Evolutionary conservation across 2,329 filamentous ascomycete species (phyloP), one percentile per base, ranked within the genome.

Genomic region (Aspergillus candidus): DNA sequence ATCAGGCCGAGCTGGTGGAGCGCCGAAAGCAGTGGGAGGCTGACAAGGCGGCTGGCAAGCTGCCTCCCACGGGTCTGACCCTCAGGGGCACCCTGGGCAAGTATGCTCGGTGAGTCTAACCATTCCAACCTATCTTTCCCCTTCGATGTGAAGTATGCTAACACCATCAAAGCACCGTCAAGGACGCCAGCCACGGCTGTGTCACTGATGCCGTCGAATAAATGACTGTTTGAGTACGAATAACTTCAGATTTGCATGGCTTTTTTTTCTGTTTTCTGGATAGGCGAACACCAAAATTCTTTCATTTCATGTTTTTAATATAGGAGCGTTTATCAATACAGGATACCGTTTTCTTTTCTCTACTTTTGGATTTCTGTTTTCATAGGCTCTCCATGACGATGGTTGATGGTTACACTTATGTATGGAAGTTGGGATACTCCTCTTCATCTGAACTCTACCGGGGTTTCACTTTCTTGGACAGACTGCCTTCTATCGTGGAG

Each of bases 11-110:
- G 66, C 70, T 87, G 58, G 73, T 67, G 10, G 67, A 67, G 58
- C 72, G 84, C 46, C 71, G 72, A 52, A 70, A 74, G 54, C 72
- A 72, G 44, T 88, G 84, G 84, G 76, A 75, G 60, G 73, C 59
- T 17, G 65, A 62, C 46, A 64, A 64, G 55, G 60, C 53, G 17
- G 63, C 58, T 12, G 68, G 68, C 15, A 53, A 61, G 46, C 54
- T 69, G 18, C 67, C 67, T 29, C 59, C 76, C 22, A 84, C 84
- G 2, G 64, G 75, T 48, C 68, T 76, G 45, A 76, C 78, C 44
- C 72, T 71, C 56, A 76, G 79, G 56, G 84, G 84, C 38, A 87
- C 83, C 5, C 68, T 88, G 53, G 79, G 76, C 51, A 88, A 88
- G 69, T 88, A 88, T 58, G 82, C 83, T 44, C 65, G 64, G 58